Base-by-base conservation (phyloP, 768 basidiomycete genomes). In the Pilatotrama ljubarskyi region DNA sequence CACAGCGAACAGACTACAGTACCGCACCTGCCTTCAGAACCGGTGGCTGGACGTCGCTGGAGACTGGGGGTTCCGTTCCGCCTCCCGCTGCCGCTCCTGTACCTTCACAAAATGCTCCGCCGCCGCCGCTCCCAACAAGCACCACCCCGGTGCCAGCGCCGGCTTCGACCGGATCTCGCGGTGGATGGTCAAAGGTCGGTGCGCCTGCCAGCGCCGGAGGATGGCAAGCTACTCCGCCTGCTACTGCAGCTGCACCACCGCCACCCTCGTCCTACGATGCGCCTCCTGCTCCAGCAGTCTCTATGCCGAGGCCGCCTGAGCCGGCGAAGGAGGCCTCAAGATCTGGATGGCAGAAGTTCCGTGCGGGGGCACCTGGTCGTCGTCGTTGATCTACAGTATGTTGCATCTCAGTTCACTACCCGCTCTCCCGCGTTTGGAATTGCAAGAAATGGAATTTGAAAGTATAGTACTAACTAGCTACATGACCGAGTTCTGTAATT, bases 31-130 rank as follows among this genome's bases (percentile, higher is more conserved):
- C 75, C 10, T 88, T 87, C 69, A 78, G 84, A 44, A 76, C 81
- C 11, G 86, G 79, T 47, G 88, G 89, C 17, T 89, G 85, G 83
- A 84, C 87, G 9, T 82, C 83, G 36, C 75, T 90, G 24, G 88
- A 88, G 59, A 79, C 80, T 2, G 75, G 78, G 20, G 78, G 59
- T 49, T 43, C 48, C 20, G 46, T 53, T n/a, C 42, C 50, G 14
- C 10, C 58, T 24, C n/a, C 55, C 20, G 59, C 66, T 29, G 40
- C 29, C 29, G 10, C 62, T 32, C 20, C 64, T 49, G 60, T 6
- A 4, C 8, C 46, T 43, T 3, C 50, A 13, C 49, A n/a, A 58
- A 26, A 37, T 68, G 17, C 54, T 63, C 32, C 66, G 25, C 69
- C 70, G 49, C 69, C 73, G 24, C 61, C 70, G n/a, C n/a, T n/a